phyloP scores from a whole-genome alignment of 805 yeast species.

The Metschnikowia baotianmanensis region DNA sequence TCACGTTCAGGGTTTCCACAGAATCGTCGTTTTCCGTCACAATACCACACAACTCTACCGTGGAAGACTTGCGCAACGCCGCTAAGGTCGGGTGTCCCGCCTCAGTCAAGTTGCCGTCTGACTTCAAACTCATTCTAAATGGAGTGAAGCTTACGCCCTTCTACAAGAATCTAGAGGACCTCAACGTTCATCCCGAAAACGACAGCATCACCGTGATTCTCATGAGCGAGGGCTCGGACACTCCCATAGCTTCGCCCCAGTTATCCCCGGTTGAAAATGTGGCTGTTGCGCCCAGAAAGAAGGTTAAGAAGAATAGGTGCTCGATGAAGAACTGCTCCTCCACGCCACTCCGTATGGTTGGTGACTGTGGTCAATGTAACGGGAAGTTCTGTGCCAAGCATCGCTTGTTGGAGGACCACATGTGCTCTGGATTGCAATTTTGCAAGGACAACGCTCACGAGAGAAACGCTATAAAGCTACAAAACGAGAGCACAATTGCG shows the following conservation, averaged over 20 bases:
- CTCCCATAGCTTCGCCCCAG: conserved; percentile 23
- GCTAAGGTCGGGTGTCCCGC: conserved; percentile 40
- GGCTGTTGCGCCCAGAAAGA: conserved; percentile 22
- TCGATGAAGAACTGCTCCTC: conserved; percentile 58
- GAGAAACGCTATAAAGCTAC: conserved; percentile 77
- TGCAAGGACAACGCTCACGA: conserved; percentile 85
- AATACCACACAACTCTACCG: conserved; percentile 52
- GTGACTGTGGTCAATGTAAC: conserved; percentile 80
- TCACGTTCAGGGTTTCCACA: conserved; percentile 47
- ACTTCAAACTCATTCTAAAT: conserved; percentile 39
- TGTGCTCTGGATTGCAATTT: conserved; percentile 70
- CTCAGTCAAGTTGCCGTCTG: conserved; percentile 31
- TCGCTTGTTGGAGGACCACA: conserved; percentile 80
- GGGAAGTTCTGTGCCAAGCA: conserved; percentile 88
- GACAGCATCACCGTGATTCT: conserved; percentile 23
- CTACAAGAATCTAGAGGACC: conserved; percentile 23
- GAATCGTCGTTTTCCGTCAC: conserved; percentile 45
- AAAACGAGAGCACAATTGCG: conserved; percentile 80
- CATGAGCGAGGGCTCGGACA: conserved; percentile 27
- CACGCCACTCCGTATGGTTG: conserved; percentile 66
- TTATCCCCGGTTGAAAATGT: conserved; percentile 17
- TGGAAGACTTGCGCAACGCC: conserved; percentile 47
- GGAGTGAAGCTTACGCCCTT: conserved; percentile 38
- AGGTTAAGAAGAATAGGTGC: conserved; percentile 45
- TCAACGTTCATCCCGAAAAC: conserved; percentile 17